Evolutionary conservation across 148 eudicot genomes (phyloP), one percentile per base, ranked within the genome.

Genomic region (Cornus controversa): DNA sequence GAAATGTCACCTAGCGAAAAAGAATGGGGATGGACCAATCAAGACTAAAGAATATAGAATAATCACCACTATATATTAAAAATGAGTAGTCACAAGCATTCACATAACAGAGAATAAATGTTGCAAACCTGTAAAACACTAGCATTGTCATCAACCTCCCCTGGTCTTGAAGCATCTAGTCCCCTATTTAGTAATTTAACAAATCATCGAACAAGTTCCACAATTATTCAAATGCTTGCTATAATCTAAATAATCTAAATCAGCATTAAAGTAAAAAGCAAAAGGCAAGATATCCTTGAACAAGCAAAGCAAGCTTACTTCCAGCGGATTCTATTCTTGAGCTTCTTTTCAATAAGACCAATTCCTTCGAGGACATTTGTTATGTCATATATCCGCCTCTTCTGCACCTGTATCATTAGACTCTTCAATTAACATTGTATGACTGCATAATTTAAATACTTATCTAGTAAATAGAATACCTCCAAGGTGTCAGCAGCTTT

Each of bases 291-390:
- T 54, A 15, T 37, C 54, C 70, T 60, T 58, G n/a, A 60, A 64
- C 67, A 63, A 27, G 16, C 47, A 34, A 74, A 57, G 25, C 62
- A 68, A 24, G 72, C 96, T 88, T 96, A 96, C 99, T 93, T 96
- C 99, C 97, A 96, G 45, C 82, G 94, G 74, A 96, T 96, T 84
- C 93, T 89, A 82, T 96, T 96, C 87, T 96, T 96, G 78, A 93
- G 85, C 86, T 92, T 96, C 89, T 96, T 96, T 82, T 96, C 99
- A 64, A 96, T 96, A 22, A 96, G 91, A 79, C 99, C 99, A 83
- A 93, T 92, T 80, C 99, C 99, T 87, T 96, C 99, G 65, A 96
- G 91, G 77, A 96, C 99, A 85, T 93, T 93, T 23, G 99, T 93
- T 69, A 96, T 96, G 80, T 96, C 99, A 85, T 92, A 93, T 60